Base-by-base conservation (phyloP, 768 basidiomycete genomes). In the Boletus vinaceobasis region DNA sequence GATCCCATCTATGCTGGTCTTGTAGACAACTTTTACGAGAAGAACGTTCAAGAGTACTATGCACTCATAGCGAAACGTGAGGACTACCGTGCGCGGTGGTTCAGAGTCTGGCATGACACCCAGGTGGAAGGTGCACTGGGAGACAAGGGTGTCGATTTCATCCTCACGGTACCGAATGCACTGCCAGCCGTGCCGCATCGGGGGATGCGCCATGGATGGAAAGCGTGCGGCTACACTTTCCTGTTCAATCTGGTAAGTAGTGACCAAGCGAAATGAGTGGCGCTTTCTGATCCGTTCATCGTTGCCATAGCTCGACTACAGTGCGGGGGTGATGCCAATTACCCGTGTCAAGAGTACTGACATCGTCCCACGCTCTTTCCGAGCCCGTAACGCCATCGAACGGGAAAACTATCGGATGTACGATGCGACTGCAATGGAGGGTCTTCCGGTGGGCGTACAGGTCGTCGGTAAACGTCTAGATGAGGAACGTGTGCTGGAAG, bases 141-240 rank as follows among this genome's bases (percentile, higher is more conserved):
- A 71, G 60, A 73, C 72, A 53, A 80, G 69, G 70, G 79, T 6
- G 69, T 88, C 5, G 86, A 88, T 66, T 87, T 83, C 65, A 71
- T 86, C 21, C 67, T 85, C 50, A 86, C 79, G 2, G 84, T 83
- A 7, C 83, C 82, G 13, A 79, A 82, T 59, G 75, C 83, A n/a
- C 70, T 82, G 40, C 83, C 86, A 2, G 86, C 86, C 0, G 69
- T 85, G 21, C 76, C 79, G 42, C 76, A 83, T 48, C 75, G 77
- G 2, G 76, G 76, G 4, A 79, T 77, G 60, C 77, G 78, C 56
- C 77, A 79, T n/a, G 78, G 79, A 15, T 73, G 83, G 61, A 77
- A 80, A 69, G 81, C 82, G 42, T 81, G 81, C 8, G 80, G 79
- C 7, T 87, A 86, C 63, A 83, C 85, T 0, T 81, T 83, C 61